A percentile compares a stretch with the other conserved stretches of the same genome.
Conservation (phyloP, 2,329 filamentous ascomycete genomes). For the Alternaria arbusti region DNA sequence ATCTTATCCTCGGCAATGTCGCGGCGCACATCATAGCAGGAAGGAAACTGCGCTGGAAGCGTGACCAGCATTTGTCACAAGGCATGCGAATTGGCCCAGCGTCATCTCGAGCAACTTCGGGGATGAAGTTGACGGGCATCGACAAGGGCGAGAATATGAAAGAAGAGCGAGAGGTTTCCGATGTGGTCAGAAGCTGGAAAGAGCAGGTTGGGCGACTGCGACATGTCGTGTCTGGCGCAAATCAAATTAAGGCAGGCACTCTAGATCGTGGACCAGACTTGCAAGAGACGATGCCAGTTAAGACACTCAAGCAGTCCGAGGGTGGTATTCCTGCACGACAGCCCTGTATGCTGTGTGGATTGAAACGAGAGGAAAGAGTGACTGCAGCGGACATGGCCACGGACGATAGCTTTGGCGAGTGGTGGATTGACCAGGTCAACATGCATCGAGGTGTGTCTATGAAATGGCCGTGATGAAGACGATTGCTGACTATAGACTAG, state of each 20-base stretch:
- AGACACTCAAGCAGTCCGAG: conserved; percentile 65
- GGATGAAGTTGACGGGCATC: conserved; percentile 90
- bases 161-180: conserved; percentile 83
- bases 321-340: conserved; percentile 76
- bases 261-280: conserved; percentile 70
- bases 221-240: conserved; percentile 72
- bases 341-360: conserved; percentile 82
- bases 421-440: conserved; percentile 78
- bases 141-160: conserved; percentile 82
- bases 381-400: conserved; percentile 75
- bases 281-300: conserved; percentile 70
- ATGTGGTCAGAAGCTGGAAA: conserved; percentile 77
- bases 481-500: conserved; percentile 41
- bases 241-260: conserved; percentile 53
- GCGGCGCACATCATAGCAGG: conserved; percentile 84
- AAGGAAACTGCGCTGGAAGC: conserved; percentile 86
- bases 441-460: conserved; percentile 67
- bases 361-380: conserved; percentile 86
- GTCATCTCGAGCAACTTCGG: conserved; percentile 68
- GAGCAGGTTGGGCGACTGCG: conserved; percentile 76
- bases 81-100: conserved; percentile 85
- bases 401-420: conserved; percentile 93
- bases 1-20: conserved; percentile 68
- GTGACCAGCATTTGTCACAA: conserved; percentile 83
- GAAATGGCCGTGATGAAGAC: conserved; percentile 35